These are phyloP conservation scores for Vigna reflexopilosa DNA, from an alignment of 306 rosid species.

Conservation along the genomic window DNA sequence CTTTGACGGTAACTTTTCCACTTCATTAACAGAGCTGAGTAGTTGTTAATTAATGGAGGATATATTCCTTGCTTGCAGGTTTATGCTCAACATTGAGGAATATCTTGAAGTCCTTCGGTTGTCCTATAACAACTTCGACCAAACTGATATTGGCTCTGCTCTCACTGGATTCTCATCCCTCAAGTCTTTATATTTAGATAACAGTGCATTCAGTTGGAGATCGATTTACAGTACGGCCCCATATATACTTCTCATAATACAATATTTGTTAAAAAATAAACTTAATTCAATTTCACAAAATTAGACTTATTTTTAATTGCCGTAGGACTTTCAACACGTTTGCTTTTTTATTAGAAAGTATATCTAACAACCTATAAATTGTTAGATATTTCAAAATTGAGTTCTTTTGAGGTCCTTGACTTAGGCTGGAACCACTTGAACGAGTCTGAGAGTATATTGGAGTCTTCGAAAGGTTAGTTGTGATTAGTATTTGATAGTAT, in stretches of 20 bases:
- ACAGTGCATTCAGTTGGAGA: background rate
- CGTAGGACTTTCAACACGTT: background rate
- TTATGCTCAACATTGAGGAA: background rate
- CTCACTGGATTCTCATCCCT: slow-evolving; percentile 33
- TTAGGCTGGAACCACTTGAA: background rate
- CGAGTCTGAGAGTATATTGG: background rate
- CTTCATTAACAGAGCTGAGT: background rate
- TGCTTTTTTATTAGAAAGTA: background rate
- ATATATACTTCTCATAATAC: background rate
- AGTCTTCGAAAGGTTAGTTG: background rate
- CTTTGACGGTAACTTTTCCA: background rate
- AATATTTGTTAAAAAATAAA: background rate
- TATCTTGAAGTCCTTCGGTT: slow-evolving; percentile 30
- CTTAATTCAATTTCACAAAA: no score
- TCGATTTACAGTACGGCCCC: background rate
- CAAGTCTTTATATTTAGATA: background rate
- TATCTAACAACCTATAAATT: background rate
- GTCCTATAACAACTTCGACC: background rate
- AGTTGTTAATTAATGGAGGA: background rate
- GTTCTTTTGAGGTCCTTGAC: background rate
- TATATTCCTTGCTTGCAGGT: slow-evolving; percentile 20
- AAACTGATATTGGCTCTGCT: background rate
- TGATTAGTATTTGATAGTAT: background rate
- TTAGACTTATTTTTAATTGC: no score
- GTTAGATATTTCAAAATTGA: background rate